Conservation (phyloP, 2,329 filamentous ascomycete species). For the Fusarium continuum region DNA sequence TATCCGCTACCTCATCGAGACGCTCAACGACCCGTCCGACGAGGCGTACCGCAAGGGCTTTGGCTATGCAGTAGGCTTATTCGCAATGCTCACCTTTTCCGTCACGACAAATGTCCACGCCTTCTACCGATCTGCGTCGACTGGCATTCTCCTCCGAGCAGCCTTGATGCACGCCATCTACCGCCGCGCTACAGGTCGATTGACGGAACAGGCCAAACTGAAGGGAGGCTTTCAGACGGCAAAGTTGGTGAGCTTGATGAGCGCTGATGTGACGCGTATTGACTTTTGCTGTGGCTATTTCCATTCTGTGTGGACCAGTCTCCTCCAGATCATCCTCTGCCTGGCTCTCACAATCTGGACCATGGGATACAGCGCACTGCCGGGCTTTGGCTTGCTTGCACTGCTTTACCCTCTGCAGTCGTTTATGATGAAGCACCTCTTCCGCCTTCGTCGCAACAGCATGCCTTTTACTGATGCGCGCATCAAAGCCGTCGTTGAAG, state of each 20-base stretch:
- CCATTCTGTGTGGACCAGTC: slow-evolving; percentile 45
- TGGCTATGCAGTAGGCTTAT: slow-evolving; percentile 12
- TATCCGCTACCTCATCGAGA: slow-evolving; percentile 22
- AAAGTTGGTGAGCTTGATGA: slow-evolving; percentile 47
- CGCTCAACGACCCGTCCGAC: slow-evolving; percentile 17
- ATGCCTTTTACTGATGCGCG: slow-evolving; percentile 23
- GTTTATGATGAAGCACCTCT: slow-evolving; percentile 15
- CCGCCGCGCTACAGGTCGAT: slow-evolving; percentile 18
- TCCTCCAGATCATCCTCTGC: slow-evolving; percentile 46
- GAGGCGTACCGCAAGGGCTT: slow-evolving; percentile 9
- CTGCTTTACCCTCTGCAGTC: slow-evolving; percentile 25
- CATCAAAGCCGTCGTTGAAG: slow-evolving; percentile 19
- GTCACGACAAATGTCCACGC: slow-evolving; percentile 26
- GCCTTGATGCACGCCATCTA: slow-evolving; percentile 29
- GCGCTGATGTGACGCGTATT: slow-evolving; percentile 46
- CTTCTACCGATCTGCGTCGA: slow-evolving; percentile 21
- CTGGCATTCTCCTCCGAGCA: slow-evolving; percentile 4
- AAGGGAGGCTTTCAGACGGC: slow-evolving; percentile 36
- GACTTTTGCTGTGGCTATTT: slow-evolving; percentile 48
- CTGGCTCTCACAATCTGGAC: slow-evolving; percentile 36
- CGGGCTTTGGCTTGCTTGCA: slow-evolving; percentile 10
- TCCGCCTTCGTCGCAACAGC: slow-evolving; percentile 16
- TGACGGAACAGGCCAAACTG: slow-evolving; percentile 26
- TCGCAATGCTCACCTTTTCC: slow-evolving; percentile 17
- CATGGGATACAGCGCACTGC: slow-evolving; percentile 15